Evolutionary conservation across 2,329 filamentous ascomycete genomes (phyloP).

Genomic region (Penicillium sp.): DNA sequence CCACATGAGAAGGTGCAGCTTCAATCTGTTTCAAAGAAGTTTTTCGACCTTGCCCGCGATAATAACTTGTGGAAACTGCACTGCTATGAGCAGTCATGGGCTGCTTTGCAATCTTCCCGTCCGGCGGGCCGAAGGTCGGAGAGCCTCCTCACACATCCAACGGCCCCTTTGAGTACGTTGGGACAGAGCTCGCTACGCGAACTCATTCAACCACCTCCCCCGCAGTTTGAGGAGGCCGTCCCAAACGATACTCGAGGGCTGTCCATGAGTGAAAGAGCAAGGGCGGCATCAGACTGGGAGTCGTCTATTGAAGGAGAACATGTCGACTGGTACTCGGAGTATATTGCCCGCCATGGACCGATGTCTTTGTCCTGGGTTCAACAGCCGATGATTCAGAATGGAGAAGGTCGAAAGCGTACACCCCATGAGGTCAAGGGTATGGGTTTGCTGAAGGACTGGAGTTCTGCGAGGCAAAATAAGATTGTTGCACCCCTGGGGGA

Average conservation of each 20-base stretch:
- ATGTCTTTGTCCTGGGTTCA: conserved; percentile 77
- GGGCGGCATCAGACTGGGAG: conserved; percentile 70
- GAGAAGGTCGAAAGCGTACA: conserved; percentile 38
- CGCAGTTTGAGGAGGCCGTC: not conserved
- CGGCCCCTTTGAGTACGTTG: conserved; percentile 31
- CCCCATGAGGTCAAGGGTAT: conserved; percentile 69
- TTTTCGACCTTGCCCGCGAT: conserved; percentile 69
- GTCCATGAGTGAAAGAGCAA: conserved; percentile 30
- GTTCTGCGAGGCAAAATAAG: conserved; percentile 54
- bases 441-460: conserved; percentile 62
- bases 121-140: conserved; percentile 36
- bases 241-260: conserved; percentile 3
- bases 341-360: conserved; percentile 75
- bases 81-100: conserved; percentile 72
- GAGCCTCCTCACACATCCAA: conserved; percentile 49
- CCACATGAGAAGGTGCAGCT: conserved; percentile 64
- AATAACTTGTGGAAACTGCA: conserved; percentile 72
- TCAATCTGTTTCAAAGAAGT: conserved; percentile 66
- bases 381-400: conserved; percentile 48
- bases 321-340: conserved; percentile 85
- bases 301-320: conserved; percentile 69
- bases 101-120: conserved; percentile 49
- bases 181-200: conserved; percentile 35
- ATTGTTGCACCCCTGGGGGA: conserved; percentile 80
- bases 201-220: conserved; percentile 32